Evolutionary conservation across 2,329 filamentous ascomycete species (phyloP).

Genomic region (Beauveria sp.): DNA sequence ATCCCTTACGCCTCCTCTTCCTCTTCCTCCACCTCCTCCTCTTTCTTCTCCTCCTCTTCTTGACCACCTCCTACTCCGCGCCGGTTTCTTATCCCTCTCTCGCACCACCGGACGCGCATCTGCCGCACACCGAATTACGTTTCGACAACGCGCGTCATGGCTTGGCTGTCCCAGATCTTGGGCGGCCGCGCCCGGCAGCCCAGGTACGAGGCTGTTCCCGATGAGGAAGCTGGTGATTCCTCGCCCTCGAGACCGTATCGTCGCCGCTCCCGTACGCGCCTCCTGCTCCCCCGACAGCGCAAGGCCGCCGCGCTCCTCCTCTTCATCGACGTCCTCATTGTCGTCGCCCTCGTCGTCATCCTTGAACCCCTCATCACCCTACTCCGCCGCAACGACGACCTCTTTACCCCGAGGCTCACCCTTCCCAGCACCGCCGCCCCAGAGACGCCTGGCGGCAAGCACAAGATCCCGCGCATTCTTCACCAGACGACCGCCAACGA

Average conservation of each 20-base stretch:
- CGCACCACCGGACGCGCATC: neutral
- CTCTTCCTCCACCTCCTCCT: neutral
- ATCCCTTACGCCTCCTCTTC: neutral
- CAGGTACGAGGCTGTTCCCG: conserved; percentile 3
- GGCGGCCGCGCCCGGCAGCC: neutral
- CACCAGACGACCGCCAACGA: conserved; percentile 69
- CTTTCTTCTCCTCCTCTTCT: neutral
- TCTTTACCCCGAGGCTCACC: conserved; percentile 22
- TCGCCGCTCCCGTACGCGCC: conserved; percentile 7
- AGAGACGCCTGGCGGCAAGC: conserved; percentile 63
- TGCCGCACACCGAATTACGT: neutral
- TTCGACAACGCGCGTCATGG: conserved; percentile 7
- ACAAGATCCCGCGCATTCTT: conserved; percentile 66
- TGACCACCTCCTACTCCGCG: neutral
- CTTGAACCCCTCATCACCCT: conserved; percentile 66
- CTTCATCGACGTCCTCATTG: conserved; percentile 54
- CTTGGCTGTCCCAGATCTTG: conserved; percentile 3
- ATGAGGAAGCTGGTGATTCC: conserved; percentile 4
- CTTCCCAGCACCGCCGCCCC: conserved; percentile 39
- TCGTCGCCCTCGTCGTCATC: conserved; percentile 56
- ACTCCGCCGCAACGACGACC: conserved; percentile 40
- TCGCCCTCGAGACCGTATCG: conserved; percentile 5
- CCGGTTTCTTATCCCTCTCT: neutral
- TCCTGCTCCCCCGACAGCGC: conserved; percentile 8
- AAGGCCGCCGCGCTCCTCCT: conserved; percentile 46